phyloP scores from a whole-genome alignment of 345 rosid species.

The Gossypium herbaceum region DNA sequence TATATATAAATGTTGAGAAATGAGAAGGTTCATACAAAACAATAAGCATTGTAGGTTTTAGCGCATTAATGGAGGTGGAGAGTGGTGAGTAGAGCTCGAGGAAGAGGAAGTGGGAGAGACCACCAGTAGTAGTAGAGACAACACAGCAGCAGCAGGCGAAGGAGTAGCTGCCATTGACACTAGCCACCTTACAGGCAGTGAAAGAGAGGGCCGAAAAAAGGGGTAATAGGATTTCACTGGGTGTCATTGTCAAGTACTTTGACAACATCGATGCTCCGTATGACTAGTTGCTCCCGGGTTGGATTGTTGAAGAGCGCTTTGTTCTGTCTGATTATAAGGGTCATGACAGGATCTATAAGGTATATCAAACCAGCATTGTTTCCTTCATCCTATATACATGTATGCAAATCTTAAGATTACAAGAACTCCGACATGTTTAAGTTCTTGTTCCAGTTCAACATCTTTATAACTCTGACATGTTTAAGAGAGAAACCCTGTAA shows the following conservation, averaged over 20 bases:
- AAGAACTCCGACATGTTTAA: neutral
- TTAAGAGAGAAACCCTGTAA: neutral
- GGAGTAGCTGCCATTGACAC: neutral
- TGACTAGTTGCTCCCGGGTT: slow-evolving; percentile 4
- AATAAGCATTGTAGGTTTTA: neutral
- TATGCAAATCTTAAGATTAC: neutral
- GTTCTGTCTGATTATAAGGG: neutral
- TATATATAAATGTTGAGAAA: neutral
- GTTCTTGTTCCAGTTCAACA: neutral
- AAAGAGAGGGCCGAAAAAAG: neutral
- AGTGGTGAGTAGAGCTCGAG: neutral
- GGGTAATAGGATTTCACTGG: neutral
- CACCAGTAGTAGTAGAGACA: too few relatives aligned
- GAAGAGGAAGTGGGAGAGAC: too few relatives aligned
- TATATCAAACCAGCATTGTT: neutral
- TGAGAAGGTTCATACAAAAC: neutral
- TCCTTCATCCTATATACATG: neutral
- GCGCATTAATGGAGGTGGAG: neutral
- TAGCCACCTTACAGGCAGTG: neutral
- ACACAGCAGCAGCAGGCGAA: neutral
- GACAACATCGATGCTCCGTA: neutral
- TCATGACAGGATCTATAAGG: neutral
- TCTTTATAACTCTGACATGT: neutral
- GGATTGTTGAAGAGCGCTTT: slow-evolving; percentile 16
- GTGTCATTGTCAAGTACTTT: too few relatives aligned